phyloP scores from a whole-genome alignment of 1,284 basidiomycete species.

The Stereum hirsutum region DNA sequence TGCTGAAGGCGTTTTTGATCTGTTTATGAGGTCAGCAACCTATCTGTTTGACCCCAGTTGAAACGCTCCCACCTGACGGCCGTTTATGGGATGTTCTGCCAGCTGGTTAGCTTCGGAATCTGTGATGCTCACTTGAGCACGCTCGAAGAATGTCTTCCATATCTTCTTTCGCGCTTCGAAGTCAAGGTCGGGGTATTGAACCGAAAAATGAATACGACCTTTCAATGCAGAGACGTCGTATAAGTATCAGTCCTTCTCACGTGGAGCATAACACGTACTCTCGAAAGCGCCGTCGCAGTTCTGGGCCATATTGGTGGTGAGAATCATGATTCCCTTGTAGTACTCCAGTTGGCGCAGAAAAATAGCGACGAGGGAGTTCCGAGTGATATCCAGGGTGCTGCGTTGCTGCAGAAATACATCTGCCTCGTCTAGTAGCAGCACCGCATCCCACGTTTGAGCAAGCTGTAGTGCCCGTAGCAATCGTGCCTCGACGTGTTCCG shows the following conservation, averaged over 20 bases:
- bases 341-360: conserved; percentile 26
- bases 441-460: conserved; percentile 23
- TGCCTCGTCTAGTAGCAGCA: conserved; percentile 28
- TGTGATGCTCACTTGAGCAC: conserved; percentile 5
- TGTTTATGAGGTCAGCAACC: not conserved
- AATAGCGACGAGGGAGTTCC: conserved; percentile 28
- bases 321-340: conserved; percentile 26
- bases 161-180: conserved; percentile 14
- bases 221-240: too few species aligned
- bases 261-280: conserved; percentile 14
- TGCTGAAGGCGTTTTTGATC: conserved; percentile 18
- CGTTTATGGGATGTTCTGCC: conserved; percentile 7
- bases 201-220: conserved; percentile 22
- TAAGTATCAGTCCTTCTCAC: not conserved
- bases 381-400: conserved; percentile 13
- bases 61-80: conserved; percentile 10
- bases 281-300: conserved; percentile 25
- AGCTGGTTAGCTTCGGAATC: conserved; percentile 7
- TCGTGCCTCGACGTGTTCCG: conserved; percentile 16
- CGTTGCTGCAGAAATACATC: conserved; percentile 26
- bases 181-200: conserved; percentile 20
- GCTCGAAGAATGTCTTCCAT: conserved; percentile 18
- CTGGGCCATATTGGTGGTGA: conserved; percentile 26
- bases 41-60: not conserved
- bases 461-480: conserved; percentile 20